phyloP scores from a whole-genome alignment of 768 basidiomycete species.

The Rhizopogon sp. region DNA sequence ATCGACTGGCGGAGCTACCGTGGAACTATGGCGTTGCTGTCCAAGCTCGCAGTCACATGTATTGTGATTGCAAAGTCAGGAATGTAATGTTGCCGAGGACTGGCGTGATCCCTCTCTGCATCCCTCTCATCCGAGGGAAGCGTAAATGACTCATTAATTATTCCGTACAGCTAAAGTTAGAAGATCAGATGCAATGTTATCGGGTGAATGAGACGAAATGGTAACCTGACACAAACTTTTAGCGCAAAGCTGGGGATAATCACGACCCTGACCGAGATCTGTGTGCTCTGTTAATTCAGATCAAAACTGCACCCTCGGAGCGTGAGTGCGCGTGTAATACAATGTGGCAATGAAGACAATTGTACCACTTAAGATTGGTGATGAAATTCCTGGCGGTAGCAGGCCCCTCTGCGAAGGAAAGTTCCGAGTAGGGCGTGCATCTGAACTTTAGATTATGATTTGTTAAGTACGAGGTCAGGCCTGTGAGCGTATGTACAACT shows the following conservation, averaged over 20 bases:
- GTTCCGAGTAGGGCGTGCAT: neutral
- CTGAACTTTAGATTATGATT: neutral
- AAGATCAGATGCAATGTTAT: neutral
- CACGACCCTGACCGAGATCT: neutral
- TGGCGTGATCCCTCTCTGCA: neutral
- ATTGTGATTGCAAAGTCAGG: neutral
- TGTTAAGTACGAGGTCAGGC: neutral
- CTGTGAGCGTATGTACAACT: neutral
- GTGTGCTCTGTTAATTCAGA: neutral
- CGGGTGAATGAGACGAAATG: neutral
- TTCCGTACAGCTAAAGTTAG: neutral
- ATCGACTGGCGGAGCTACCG: constrained; percentile 1
- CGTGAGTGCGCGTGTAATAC: neutral
- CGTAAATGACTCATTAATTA: neutral
- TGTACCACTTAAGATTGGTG: neutral
- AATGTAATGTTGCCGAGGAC: neutral
- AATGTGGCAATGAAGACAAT: neutral
- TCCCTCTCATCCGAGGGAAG: neutral
- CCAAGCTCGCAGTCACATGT: neutral
- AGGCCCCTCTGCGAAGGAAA: neutral
- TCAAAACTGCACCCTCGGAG: neutral
- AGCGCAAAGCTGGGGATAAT: neutral
- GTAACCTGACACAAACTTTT: neutral
- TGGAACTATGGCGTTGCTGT: neutral
- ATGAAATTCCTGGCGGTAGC: neutral